Conservation (phyloP, 2,329 filamentous ascomycete genomes). For the Cladosporium velox region DNA sequence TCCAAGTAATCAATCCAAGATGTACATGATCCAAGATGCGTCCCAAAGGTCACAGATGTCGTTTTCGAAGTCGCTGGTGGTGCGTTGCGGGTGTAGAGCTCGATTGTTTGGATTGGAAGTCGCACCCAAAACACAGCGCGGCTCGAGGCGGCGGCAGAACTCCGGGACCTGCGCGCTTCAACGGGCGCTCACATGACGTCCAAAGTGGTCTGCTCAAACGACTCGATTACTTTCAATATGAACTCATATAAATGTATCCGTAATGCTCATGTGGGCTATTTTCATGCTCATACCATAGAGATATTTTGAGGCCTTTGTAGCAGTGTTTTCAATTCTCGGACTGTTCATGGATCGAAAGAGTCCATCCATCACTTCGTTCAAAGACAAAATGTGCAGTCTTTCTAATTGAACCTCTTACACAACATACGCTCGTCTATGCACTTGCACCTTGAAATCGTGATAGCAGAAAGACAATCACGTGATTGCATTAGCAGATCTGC, state of each 20-base stretch:
- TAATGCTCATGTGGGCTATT: not conserved
- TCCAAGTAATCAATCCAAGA: conserved; percentile 8
- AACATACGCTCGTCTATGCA: not conserved
- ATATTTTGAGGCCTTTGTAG: not conserved
- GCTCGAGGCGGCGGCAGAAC: conserved; percentile 2
- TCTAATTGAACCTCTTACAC: not conserved
- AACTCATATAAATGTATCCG: not conserved
- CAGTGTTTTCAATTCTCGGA: no score
- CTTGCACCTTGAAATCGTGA: not conserved
- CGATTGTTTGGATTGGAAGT: conserved; percentile 18
- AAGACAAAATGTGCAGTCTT: not conserved
- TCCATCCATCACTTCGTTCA: not conserved
- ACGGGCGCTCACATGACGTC: conserved; percentile 7
- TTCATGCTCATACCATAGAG: not conserved
- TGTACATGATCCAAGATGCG: conserved; percentile 12
- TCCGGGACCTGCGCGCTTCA: not conserved
- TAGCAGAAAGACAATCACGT: not conserved
- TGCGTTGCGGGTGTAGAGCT: not conserved
- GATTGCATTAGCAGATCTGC: not conserved
- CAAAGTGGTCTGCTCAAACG: not conserved
- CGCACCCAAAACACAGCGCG: conserved; percentile 15
- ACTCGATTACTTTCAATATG: not conserved
- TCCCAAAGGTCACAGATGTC: not conserved
- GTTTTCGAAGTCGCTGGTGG: conserved; percentile 13
- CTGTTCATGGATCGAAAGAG: not conserved